phyloP scores from a whole-genome alignment of 2,329 filamentous ascomycete genomes.

The Xylaria multiplex region DNA sequence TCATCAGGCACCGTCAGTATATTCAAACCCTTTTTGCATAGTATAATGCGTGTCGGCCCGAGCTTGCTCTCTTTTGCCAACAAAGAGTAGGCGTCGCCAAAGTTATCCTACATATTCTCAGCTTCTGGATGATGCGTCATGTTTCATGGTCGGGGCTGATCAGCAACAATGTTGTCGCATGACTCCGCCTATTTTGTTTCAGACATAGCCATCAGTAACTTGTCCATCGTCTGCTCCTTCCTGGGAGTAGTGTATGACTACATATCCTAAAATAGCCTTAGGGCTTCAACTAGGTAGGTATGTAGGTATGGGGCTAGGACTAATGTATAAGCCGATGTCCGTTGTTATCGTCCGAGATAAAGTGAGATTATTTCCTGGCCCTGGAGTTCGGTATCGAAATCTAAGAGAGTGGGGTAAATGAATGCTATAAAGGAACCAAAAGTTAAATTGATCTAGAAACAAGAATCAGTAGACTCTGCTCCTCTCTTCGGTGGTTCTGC shows the following conservation, averaged over 20 bases:
- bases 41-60: slow-evolving; percentile 3
- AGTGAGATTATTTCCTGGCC: too few species aligned
- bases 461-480: not conserved
- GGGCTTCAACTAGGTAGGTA: not conserved
- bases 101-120: not conserved
- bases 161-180: not conserved
- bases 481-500: not conserved
- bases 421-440: not conserved
- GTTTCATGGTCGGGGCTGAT: slow-evolving; percentile 9
- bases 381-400: not conserved
- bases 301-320: not conserved
- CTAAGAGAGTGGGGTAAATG: not conserved
- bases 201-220: slow-evolving; percentile 11
- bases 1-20: not conserved
- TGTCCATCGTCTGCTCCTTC: not conserved
- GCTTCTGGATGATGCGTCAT: not conserved
- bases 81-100: not conserved
- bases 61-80: slow-evolving; percentile 3
- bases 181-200: slow-evolving; percentile 22
- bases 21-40: not conserved
- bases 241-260: slow-evolving; percentile 2
- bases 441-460: not conserved
- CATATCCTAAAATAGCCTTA: slow-evolving; percentile 10
- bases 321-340: not conserved
- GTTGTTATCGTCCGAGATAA: not conserved